These are phyloP conservation scores for Botrytis galanthina DNA, from an alignment of 2,329 filamentous ascomycete species.

Conservation along the genomic window DNA sequence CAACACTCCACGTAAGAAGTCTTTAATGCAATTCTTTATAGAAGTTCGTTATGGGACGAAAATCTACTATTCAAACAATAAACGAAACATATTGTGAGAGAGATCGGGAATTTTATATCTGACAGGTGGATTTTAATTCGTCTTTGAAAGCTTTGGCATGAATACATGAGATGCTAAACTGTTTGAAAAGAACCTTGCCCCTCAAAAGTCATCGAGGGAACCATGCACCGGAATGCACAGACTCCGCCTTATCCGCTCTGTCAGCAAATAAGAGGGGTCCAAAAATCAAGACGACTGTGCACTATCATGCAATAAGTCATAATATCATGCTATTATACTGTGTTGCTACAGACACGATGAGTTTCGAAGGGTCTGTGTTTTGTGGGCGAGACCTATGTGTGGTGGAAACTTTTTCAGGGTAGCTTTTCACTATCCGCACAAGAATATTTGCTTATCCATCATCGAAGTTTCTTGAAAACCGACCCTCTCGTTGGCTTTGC, in stretches of 20 bases:
- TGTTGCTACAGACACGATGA: not conserved
- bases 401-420: not conserved
- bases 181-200: conserved; percentile 17
- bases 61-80: conserved; percentile 1
- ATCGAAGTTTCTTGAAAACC: not conserved
- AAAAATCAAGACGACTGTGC: not conserved
- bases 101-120: not conserved
- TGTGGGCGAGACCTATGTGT: not conserved
- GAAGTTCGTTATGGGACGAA: not conserved
- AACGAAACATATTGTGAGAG: conserved; percentile 5
- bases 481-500: not conserved
- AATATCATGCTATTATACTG: conserved; percentile 9
- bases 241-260: not conserved
- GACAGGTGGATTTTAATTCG: not conserved
- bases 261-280: not conserved
- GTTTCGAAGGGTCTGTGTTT: not conserved
- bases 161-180: not conserved
- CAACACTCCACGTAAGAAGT: not conserved
- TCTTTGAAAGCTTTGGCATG: not conserved
- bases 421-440: not conserved
- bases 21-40: not conserved
- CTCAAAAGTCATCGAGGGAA: not conserved
- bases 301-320: conserved; percentile 16
- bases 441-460: not conserved
- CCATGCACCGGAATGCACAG: conserved; percentile 9